Conservation (phyloP, 441 rosid species). For the Mallotus repandus region DNA sequence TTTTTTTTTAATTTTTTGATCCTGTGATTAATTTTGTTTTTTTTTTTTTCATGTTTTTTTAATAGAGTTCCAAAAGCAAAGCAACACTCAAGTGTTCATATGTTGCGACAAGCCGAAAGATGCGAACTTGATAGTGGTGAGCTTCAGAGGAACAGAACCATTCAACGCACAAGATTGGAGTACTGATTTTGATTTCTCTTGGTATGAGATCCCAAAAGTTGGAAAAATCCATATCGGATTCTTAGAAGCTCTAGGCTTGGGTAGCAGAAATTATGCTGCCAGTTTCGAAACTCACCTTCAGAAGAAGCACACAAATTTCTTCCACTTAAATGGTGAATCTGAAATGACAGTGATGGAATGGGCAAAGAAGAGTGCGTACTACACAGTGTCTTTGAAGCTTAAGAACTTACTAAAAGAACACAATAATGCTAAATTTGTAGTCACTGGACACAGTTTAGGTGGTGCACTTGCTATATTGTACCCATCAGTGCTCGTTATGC, state of each 20-base stretch:
- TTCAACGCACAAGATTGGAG: conserved; percentile 10
- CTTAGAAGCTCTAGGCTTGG: conserved; percentile 20
- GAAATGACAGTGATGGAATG: neutral
- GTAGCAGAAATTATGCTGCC: neutral
- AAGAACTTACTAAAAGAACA: no score
- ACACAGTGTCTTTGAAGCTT: no score
- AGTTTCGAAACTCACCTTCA: conserved; percentile 4
- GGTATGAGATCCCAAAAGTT: conserved; percentile 5
- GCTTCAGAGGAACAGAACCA: conserved; percentile 15
- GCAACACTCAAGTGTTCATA: conserved; percentile 16
- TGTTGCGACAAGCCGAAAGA: conserved; percentile 19
- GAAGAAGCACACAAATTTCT: neutral
- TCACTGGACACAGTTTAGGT: no score
- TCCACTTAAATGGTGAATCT: neutral
- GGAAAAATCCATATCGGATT: conserved; percentile 20
- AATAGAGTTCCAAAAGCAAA: conserved; percentile 3
- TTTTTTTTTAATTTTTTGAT: neutral
- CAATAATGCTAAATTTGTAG: no score
- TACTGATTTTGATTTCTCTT: conserved; percentile 7
- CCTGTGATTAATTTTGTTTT: neutral
- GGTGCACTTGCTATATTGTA: no score
- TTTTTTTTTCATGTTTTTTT: no score
- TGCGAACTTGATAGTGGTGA: conserved; percentile 15
- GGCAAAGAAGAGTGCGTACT: no score
- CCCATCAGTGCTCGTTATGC: no score